phyloP scores from a whole-genome alignment of 805 yeast genomes.

The Tetrapisispora phaffii region DNA sequence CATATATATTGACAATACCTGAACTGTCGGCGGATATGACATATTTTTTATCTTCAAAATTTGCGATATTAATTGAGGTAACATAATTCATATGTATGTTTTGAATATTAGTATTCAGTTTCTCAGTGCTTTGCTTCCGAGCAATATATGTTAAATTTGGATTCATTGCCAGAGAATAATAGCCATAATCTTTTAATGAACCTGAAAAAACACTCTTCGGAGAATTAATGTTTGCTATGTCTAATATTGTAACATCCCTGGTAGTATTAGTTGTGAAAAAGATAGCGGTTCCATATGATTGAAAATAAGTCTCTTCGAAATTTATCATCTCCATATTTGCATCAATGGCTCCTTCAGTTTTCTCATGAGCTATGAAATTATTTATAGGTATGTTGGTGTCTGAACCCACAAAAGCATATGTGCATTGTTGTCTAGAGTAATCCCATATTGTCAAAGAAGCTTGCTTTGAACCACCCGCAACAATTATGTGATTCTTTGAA shows the following conservation, averaged over 20 bases:
- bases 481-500: slow-evolving; percentile 36
- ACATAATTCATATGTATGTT: slow-evolving; percentile 1
- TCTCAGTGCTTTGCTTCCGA: slow-evolving; percentile 2
- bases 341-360: slow-evolving; percentile 5
- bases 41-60: neutral
- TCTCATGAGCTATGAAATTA: slow-evolving; percentile 11
- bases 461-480: slow-evolving; percentile 57
- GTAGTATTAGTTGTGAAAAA: slow-evolving; percentile 13
- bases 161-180: slow-evolving; percentile 13
- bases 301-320: slow-evolving; percentile 2
- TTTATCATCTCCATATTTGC: neutral
- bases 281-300: slow-evolving; percentile 9
- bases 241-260: slow-evolving; percentile 13
- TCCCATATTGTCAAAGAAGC: slow-evolving; percentile 68
- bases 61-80: neutral
- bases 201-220: slow-evolving; percentile 9
- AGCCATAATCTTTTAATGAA: slow-evolving; percentile 1
- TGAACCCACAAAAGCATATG: slow-evolving; percentile 31
- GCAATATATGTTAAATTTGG: slow-evolving; percentile 13
- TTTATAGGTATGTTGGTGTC: slow-evolving; percentile 18
- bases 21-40: slow-evolving; percentile 4
- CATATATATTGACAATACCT: slow-evolving; percentile 1
- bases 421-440: slow-evolving; percentile 51
- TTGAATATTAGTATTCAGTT: neutral
- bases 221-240: slow-evolving; percentile 8